Conservation (phyloP, 768 basidiomycete species). For the Rubroboletus pulcherrimus region DNA sequence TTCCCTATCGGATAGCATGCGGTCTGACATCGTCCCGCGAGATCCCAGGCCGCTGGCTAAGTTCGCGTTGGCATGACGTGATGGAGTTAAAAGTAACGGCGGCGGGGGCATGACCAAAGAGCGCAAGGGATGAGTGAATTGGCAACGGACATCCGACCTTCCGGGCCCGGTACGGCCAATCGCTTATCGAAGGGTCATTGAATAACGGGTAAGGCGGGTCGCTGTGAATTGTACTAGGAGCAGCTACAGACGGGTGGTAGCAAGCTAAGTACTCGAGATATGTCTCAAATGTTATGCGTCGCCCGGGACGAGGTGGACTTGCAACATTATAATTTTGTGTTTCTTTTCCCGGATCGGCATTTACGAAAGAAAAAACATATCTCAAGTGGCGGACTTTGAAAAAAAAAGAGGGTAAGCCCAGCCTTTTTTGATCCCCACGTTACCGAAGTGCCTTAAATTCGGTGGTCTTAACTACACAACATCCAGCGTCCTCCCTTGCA, state of each 20-base stretch:
- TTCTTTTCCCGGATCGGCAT: conserved; percentile 19
- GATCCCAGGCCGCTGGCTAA: neutral
- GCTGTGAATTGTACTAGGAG: neutral
- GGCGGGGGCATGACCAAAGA: conserved; percentile 19
- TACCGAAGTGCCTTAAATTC: conserved; percentile 42
- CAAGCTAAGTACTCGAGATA: neutral
- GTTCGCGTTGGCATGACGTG: conserved; percentile 12
- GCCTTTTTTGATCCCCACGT: conserved; percentile 37
- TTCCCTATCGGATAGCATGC: neutral
- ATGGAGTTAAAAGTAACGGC: neutral
- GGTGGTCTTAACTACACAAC: conserved; percentile 30
- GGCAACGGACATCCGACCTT: conserved; percentile 10
- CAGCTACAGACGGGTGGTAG: neutral
- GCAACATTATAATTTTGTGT: neutral
- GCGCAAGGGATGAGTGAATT: conserved; percentile 23
- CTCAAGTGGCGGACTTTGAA: conserved; percentile 31
- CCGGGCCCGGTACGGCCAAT: conserved; percentile 15
- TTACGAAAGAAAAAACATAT: conserved; percentile 26
- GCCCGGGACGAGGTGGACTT: neutral
- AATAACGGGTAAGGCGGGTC: neutral
- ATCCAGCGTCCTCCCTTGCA: conserved; percentile 30
- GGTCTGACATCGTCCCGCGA: conserved; percentile 1
- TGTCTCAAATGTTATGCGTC: neutral
- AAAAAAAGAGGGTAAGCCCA: conserved; percentile 34
- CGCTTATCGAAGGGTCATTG: neutral